A percentile compares a stretch with the other conserved stretches of the same genome.
These are phyloP conservation scores for Scedosporium aurantiacum DNA, from an alignment of 2,329 filamentous ascomycete species.

Conservation along the genomic window DNA sequence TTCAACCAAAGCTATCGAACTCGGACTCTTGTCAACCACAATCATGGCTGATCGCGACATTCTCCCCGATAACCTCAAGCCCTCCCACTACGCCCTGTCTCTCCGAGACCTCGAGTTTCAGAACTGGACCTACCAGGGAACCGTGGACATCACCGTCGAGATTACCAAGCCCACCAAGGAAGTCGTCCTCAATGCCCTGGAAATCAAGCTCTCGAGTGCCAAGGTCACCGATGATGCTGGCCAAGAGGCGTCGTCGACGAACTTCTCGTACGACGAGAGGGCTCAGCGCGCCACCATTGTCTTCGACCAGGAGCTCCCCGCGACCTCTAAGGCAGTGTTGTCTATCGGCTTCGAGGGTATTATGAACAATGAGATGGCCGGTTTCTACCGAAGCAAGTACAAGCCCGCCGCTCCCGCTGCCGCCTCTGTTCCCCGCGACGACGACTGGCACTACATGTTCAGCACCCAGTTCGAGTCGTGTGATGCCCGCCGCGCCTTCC, in stretches of 20 bases:
- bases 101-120: constrained; percentile 72
- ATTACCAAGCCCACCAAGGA: constrained; percentile 62
- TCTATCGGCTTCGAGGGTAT: constrained; percentile 66
- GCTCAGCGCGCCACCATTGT: constrained; percentile 72
- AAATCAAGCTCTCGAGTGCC: constrained; percentile 62
- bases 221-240: constrained; percentile 43
- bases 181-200: constrained; percentile 74
- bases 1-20: constrained; percentile 14
- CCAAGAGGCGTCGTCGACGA: constrained; percentile 31
- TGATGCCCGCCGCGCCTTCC: constrained; percentile 88
- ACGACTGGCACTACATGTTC: constrained; percentile 62
- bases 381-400: constrained; percentile 91
- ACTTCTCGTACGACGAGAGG: constrained; percentile 70
- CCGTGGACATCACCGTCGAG: constrained; percentile 64
- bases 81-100: constrained; percentile 74
- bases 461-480: constrained; percentile 97
- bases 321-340: constrained; percentile 54
- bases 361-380: constrained; percentile 85
- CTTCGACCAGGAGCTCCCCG: constrained; percentile 61
- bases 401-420: constrained; percentile 65
- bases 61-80: constrained; percentile 58
- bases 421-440: constrained; percentile 65
- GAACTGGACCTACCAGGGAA: constrained; percentile 69
- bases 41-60: constrained; percentile 50
- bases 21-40: constrained; percentile 12